Base-by-base conservation (phyloP, 768 basidiomycete species). In the Naganishia antarctica region DNA sequence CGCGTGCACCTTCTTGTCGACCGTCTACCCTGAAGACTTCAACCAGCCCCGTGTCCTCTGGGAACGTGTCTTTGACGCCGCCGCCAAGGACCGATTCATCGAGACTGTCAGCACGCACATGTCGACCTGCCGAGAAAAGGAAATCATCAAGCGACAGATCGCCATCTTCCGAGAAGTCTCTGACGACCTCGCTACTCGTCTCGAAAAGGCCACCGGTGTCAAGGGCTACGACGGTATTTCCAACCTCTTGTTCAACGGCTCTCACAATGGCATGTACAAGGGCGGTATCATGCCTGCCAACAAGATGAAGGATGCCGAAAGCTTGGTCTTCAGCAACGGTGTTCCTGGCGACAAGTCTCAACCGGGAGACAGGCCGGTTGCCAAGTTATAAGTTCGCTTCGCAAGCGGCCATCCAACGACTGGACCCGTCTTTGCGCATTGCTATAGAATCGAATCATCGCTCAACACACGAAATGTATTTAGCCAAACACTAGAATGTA, bases 91-190 rank as follows among this genome's bases (percentile, higher is more conserved):
- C 43, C 71, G 74, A 34, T 77, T 79, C 69, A 72, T 81, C 67
- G 40, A 73, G 64, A 80, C 79, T 69, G 74, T 81, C 51, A 70
- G 77, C 9, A 79, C 77, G 0, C 78, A 80, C 73, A 70, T 80
- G 66, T 66, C 67, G 18, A 73, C 70, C 23, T 72, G 72, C 29
- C 65, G 68, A 49, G 69, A 71, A 12, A 53, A 71, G 15, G 72
- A 76, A 61, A 71, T 79, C 68, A 65, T 76, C 65, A 66, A 70
- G 57, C 58, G 76, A 13, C 75, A 77, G 65, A 62, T 79, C 37
- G 69, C 70, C 9, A 86, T 88, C 66, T 92, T 87, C 83, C 86
- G 88, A 44, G 84, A 84, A 57, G 85, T 96, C 63, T 83, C 87
- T 74, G 87, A 89, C 72, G 81, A 79, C 12, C 80, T 93, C 37